Evolutionary conservation across 78 protist species (phyloP), one percentile per base, ranked within the genome.

Genomic region (Neovahlkampfia damariscottae): DNA sequence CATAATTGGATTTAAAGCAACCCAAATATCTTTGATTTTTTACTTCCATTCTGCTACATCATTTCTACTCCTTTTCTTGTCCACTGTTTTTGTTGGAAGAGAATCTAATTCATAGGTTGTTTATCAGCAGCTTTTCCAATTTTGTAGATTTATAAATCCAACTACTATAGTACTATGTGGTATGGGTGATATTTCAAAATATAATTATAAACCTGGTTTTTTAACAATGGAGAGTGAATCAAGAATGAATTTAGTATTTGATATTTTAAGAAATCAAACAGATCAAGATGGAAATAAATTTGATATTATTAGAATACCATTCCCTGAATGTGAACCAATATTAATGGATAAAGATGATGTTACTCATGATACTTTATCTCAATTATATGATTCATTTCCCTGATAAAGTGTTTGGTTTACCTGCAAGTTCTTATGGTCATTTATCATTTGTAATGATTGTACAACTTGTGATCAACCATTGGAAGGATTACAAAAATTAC

Each of bases 351-450:
- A 69, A 19, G 19, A 19, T 19, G 19, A 34, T 69, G 68, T 19
- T n/a, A 69, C 19, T 19, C 19, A 69, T 69, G 72, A 19, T n/a
- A 34, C 19, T 69, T 38, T n/a, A n/a, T 69, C n/a, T 69, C 68
- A 19, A 69, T n/a, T 38, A 19, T 19, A 38, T 19, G 38, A 69
- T 19, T 69, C 19, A 19, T n/a, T 69, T 69, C 19, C n/a, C 19
- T 38, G 19, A 69, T 19, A 19, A 69, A 19, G 19, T n/a, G 72
- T n/a, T 76, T 6, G 68, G 41, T 6, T 6, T 69, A 4, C 73
- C 79, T 6, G 70, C 79, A 31, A 76, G 79, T n/a, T n/a, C n/a
- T 50, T 76, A 76, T 73, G 41, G 79, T 73, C 41, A 76, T 76
- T 76, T 36, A 37, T 76, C 27, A 36, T 76, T 4, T 70, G 79